phyloP scores from a whole-genome alignment of 140 eudicot genomes.

The Erigeron philadelphicus region DNA sequence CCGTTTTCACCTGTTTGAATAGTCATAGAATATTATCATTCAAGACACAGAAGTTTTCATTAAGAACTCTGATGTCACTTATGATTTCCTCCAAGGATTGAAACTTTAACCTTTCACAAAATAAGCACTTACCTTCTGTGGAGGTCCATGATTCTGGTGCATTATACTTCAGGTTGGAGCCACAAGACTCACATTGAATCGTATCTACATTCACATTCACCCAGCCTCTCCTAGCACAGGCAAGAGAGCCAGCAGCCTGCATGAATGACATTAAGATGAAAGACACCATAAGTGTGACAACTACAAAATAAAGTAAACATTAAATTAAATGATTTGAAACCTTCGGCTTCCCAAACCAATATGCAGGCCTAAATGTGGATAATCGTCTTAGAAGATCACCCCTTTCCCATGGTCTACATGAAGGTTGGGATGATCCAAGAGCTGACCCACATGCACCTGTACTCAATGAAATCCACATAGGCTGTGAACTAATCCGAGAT shows the following conservation, averaged over 20 bases:
- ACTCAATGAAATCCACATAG: constrained; percentile 59
- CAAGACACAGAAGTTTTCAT: background rate
- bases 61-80: background rate
- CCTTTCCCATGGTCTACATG: constrained; percentile 99
- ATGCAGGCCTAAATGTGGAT: constrained; percentile 71
- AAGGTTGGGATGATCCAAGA: constrained; percentile 84
- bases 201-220: constrained; percentile 71
- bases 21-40: background rate
- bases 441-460: constrained; percentile 77
- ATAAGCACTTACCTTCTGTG: constrained; percentile 52
- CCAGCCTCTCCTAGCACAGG: constrained; percentile 98
- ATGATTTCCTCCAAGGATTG: background rate
- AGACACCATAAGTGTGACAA: background rate
- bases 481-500: constrained; percentile 64
- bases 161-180: constrained; percentile 51
- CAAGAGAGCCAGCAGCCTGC: constrained; percentile 80
- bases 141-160: constrained; percentile 47
- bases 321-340: constrained; percentile 31
- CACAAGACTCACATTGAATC: constrained; percentile 77
- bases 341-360: constrained; percentile 93
- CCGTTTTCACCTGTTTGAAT: constrained; percentile 46
- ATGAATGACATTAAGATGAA: background rate
- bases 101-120: background rate
- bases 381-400: constrained; percentile 79
- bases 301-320: background rate